Conservation (phyloP, 768 basidiomycete genomes). For the Phanerochaete carnosa region DNA sequence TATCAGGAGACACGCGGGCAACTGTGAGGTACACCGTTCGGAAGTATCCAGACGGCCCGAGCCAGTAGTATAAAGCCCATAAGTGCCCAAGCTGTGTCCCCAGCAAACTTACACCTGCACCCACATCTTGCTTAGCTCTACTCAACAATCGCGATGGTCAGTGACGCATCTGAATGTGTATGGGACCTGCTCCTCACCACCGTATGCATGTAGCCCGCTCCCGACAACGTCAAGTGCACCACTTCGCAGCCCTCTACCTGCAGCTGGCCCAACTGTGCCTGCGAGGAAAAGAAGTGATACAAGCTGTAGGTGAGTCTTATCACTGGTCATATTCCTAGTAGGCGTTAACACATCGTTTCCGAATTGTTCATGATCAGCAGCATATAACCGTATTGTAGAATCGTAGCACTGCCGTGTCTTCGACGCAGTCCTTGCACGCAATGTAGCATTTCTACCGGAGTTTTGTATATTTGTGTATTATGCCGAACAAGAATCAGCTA, state of each 20-base stretch:
- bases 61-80: background rate
- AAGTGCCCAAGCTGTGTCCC: background rate
- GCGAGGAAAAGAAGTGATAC: constrained; percentile 13
- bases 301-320: no score
- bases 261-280: constrained; percentile 15
- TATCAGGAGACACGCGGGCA: background rate
- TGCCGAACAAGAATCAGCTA: background rate
- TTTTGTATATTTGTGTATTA: background rate
- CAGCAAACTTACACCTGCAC: constrained; percentile 3
- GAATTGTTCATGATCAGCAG: background rate
- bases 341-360: no score
- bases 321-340: no score
- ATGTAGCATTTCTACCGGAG: background rate
- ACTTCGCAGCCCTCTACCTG: constrained; percentile 1
- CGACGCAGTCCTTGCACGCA: background rate
- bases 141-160: constrained; percentile 8
- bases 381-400: background rate
- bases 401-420: background rate
- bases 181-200: background rate
- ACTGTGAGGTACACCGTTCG: background rate
- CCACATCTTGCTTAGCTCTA: background rate
- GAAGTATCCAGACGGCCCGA: background rate
- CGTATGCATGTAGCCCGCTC: constrained; percentile 8
- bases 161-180: background rate
- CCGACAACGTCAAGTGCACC: constrained; percentile 14